Percentiles rank a stretch among this genome's conserved stretches.
Evolutionary conservation across 345 rosid species (phyloP).

Genomic region (Brassica cretica): DNA sequence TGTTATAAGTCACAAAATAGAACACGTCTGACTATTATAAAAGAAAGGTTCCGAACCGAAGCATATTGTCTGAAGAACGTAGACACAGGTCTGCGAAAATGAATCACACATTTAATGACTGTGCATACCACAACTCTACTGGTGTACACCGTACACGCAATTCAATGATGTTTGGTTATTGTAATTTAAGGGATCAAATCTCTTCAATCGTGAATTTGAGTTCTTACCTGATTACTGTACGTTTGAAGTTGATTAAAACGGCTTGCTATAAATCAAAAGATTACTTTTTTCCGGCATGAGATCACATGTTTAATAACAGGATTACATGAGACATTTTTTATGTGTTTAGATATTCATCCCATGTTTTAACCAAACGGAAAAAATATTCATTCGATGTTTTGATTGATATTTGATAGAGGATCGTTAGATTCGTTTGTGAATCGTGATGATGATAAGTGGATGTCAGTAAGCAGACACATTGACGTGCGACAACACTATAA

Average conservation of each 20-base stretch:
- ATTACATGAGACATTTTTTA: background rate
- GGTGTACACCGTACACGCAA: slow-evolving; percentile 11
- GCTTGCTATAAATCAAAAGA: background rate
- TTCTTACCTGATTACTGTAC: background rate
- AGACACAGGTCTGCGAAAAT: slow-evolving; percentile 23
- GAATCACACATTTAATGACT: slow-evolving; percentile 26
- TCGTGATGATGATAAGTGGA: slow-evolving; percentile 41
- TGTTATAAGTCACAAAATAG: slow-evolving; percentile 13
- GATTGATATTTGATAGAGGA: slow-evolving; percentile 22
- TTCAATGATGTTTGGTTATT: slow-evolving; percentile 22
- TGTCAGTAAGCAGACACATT: slow-evolving; percentile 41
- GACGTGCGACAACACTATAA: slow-evolving; percentile 42
- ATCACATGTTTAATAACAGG: background rate
- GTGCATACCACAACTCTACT: background rate
- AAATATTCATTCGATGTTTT: slow-evolving; percentile 23
- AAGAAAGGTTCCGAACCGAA: slow-evolving; percentile 5
- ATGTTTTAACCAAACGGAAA: slow-evolving; percentile 2
- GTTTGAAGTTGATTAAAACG: background rate
- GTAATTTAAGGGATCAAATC: background rate
- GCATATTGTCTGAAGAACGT: slow-evolving; percentile 32
- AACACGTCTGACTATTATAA: slow-evolving; percentile 5
- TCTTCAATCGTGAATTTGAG: background rate
- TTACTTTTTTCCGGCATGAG: background rate
- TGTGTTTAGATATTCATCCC: slow-evolving; percentile 2
- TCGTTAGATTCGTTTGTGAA: slow-evolving; percentile 30